Conservation (phyloP, 2,329 filamentous ascomycete species). For the Paecilomyces fulvus region DNA sequence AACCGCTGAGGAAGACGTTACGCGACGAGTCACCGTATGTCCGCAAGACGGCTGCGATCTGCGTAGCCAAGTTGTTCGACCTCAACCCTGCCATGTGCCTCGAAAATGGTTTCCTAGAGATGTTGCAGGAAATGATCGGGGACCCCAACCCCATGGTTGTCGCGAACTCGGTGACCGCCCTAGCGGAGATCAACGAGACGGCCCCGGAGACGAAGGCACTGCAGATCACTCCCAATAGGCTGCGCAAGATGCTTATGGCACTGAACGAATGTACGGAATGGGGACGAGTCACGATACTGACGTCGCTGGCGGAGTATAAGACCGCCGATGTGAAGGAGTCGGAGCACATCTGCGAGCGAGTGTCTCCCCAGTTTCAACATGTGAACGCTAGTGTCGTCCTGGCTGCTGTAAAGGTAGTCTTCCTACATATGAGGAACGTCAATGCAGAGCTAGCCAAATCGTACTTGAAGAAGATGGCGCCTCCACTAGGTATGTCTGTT, state of each 20-base stretch:
- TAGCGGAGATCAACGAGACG: constrained; percentile 83
- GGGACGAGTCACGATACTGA: constrained; percentile 89
- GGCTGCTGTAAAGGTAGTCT: constrained; percentile 96
- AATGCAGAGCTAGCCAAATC: constrained; percentile 69
- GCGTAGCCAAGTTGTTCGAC: constrained; percentile 96
- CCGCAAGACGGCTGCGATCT: constrained; percentile 94
- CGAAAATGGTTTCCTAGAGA: constrained; percentile 93
- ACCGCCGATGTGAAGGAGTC: constrained; percentile 86
- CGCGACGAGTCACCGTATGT: constrained; percentile 97
- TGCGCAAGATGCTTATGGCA: constrained; percentile 95
- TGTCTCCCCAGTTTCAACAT: constrained; percentile 94
- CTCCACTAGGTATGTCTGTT: constrained; percentile 64
- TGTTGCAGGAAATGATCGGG: constrained; percentile 87
- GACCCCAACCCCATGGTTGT: constrained; percentile 99
- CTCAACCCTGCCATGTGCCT: constrained; percentile 86
- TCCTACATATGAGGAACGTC: constrained; percentile 86
- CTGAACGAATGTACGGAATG: constrained; percentile 98
- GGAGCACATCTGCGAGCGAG: constrained; percentile 95
- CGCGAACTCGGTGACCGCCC: constrained; percentile 88
- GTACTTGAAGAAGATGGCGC: constrained; percentile 98
- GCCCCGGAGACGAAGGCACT: constrained; percentile 86
- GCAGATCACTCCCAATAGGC: constrained; percentile 66
- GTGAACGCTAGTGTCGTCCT: constrained; percentile 95
- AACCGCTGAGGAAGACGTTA: constrained; percentile 88
- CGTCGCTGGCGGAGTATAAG: constrained; percentile 80